Percentiles rank a stretch among this genome's conserved stretches.
phyloP scores from a whole-genome alignment of 495 filamentous ascomycete genomes.

The Staphylotrichum longicolle region DNA sequence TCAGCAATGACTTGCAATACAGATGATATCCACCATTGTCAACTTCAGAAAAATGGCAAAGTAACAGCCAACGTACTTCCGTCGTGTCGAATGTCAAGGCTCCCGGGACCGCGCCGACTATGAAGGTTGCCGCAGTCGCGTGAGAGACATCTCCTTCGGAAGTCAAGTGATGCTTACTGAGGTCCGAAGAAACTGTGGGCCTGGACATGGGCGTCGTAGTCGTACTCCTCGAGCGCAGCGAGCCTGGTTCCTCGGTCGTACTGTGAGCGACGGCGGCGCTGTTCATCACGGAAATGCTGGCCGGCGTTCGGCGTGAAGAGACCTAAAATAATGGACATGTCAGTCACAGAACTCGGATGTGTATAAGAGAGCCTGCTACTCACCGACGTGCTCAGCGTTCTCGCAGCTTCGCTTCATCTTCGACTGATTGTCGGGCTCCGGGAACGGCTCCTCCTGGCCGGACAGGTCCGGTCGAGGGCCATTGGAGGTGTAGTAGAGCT shows the following conservation, averaged over 20 bases:
- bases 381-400: constrained; percentile 82
- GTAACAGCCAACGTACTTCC: constrained; percentile 16
- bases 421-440: constrained; percentile 73
- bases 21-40: constrained; percentile 26
- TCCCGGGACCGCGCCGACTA: background rate
- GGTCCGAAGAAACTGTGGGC: constrained; percentile 33
- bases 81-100: constrained; percentile 9
- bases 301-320: constrained; percentile 70
- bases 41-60: constrained; percentile 31
- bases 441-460: constrained; percentile 67
- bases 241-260: constrained; percentile 70
- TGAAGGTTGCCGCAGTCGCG: background rate
- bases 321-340: constrained; percentile 41
- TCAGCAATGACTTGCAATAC: constrained; percentile 25
- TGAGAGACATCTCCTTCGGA: background rate
- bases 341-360: background rate
- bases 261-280: constrained; percentile 72
- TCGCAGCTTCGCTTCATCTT: constrained; percentile 83
- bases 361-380: constrained; percentile 30
- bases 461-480: constrained; percentile 42
- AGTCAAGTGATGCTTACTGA: constrained; percentile 19
- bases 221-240: constrained; percentile 60
- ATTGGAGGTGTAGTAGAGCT: constrained; percentile 53
- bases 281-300: constrained; percentile 70
- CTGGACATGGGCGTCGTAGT: constrained; percentile 40